Evolutionary conservation across 2,329 filamentous ascomycete species (phyloP).

Genomic region (Ampelomyces quisqualis): DNA sequence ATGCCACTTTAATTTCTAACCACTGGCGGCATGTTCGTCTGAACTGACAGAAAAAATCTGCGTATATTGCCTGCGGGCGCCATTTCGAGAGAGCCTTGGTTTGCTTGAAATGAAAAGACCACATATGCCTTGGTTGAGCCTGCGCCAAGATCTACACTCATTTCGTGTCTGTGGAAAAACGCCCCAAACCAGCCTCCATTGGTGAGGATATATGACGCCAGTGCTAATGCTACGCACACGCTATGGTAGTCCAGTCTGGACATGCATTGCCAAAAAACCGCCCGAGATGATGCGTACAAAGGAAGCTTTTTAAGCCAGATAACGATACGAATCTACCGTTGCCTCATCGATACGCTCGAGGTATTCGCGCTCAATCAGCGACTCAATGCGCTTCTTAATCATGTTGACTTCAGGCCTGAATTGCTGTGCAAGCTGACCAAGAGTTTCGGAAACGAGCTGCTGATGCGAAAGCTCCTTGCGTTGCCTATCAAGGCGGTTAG

Average conservation of each 20-base stretch:
- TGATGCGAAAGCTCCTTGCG: slow-evolving; percentile 71
- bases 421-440: slow-evolving; percentile 65
- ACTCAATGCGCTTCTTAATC: slow-evolving; percentile 80
- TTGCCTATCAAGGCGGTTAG: slow-evolving; percentile 55
- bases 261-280: not conserved
- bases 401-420: slow-evolving; percentile 76
- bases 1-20: not conserved
- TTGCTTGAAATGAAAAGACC: not conserved
- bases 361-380: slow-evolving; percentile 74
- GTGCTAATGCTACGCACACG: slow-evolving; percentile 1
- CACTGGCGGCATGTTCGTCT: not conserved
- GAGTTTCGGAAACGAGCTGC: slow-evolving; percentile 69
- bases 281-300: not conserved
- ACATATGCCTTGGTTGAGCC: not conserved
- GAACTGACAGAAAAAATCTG: no score
- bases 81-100: not conserved
- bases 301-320: slow-evolving; percentile 62
- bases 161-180: not conserved
- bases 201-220: not conserved
- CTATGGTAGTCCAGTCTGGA: not conserved
- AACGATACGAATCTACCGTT: slow-evolving; percentile 64
- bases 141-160: not conserved
- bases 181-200: not conserved
- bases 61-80: no score
- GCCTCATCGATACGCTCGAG: slow-evolving; percentile 72